A percentile compares a stretch with the other conserved stretches of the same genome.
phyloP scores from a whole-genome alignment of 257 asterid genomes.

The Solanum dulcamara region DNA sequence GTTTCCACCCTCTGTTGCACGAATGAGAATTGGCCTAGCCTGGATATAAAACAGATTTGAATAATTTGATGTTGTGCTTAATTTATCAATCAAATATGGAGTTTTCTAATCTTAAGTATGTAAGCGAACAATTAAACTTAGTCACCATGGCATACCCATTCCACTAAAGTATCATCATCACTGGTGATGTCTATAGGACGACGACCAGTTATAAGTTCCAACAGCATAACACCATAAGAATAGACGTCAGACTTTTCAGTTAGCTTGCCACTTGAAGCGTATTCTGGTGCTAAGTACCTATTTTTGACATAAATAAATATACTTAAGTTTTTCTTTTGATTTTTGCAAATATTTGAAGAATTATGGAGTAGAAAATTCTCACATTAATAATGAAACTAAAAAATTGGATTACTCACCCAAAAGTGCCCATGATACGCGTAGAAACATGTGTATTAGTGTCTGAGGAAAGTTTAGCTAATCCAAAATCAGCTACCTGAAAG shows the following conservation, averaged over 20 bases:
- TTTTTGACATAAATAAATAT: not conserved
- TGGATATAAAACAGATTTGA: not conserved
- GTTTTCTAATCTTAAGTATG: too few species aligned
- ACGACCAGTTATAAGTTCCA: slow-evolving; percentile 76
- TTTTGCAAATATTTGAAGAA: not conserved
- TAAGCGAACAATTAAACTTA: too few species aligned
- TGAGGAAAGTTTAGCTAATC: slow-evolving; percentile 75
- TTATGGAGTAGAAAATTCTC: not conserved
- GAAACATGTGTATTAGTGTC: slow-evolving; percentile 84
- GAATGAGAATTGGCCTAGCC: slow-evolving; percentile 65
- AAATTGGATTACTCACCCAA: slow-evolving; percentile 34
- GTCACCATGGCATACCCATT: slow-evolving; percentile 44
- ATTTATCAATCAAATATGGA: not conserved
- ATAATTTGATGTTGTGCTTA: not conserved
- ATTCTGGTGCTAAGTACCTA: slow-evolving; percentile 88
- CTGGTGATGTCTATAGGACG: slow-evolving; percentile 45
- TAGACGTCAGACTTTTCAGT: slow-evolving; percentile 90
- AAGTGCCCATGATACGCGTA: slow-evolving; percentile 94
- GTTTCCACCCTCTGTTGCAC: slow-evolving; percentile 44
- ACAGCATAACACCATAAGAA: slow-evolving; percentile 72
- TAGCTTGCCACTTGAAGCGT: slow-evolving; percentile 81
- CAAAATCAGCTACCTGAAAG: slow-evolving; percentile 84
- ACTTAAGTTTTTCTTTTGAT: not conserved
- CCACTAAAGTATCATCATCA: slow-evolving; percentile 70
- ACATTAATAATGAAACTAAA: not conserved